Conservation (phyloP, 2,329 filamentous ascomycete species). For the Fusarium sp. region DNA sequence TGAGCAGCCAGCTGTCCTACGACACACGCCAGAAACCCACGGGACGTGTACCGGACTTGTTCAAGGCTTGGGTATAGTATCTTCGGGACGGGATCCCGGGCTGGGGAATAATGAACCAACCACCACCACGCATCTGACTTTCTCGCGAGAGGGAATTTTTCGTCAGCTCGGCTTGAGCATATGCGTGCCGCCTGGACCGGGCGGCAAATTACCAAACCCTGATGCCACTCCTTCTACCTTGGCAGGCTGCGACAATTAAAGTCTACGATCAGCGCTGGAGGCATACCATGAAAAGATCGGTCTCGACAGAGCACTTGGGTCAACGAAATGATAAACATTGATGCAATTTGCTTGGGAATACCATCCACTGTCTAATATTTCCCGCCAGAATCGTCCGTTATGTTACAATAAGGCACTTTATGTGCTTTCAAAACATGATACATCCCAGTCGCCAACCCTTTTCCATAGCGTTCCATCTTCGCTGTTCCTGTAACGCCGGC, state of each 20-base stretch:
- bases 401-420: constrained; percentile 24
- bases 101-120: neutral
- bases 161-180: constrained; percentile 14
- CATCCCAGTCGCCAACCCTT: constrained; percentile 23
- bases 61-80: constrained; percentile 1
- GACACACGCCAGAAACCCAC: neutral
- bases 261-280: neutral
- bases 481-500: constrained; percentile 45
- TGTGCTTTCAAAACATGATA: constrained; percentile 20
- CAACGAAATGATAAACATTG: neutral
- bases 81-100: neutral
- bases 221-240: constrained; percentile 28
- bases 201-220: constrained; percentile 17
- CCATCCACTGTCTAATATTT: constrained; percentile 26
- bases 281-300: neutral
- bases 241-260: constrained; percentile 27
- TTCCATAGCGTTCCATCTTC: constrained; percentile 31
- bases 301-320: neutral
- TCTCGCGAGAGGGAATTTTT: constrained; percentile 20
- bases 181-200: constrained; percentile 7
- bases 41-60: neutral
- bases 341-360: constrained; percentile 14
- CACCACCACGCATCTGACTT: constrained; percentile 23
- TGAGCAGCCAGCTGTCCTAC: neutral
- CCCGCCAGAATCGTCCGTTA: constrained; percentile 14